Evolutionary conservation across 306 rosid species (phyloP).

Genomic region (Cajanus cajan): DNA sequence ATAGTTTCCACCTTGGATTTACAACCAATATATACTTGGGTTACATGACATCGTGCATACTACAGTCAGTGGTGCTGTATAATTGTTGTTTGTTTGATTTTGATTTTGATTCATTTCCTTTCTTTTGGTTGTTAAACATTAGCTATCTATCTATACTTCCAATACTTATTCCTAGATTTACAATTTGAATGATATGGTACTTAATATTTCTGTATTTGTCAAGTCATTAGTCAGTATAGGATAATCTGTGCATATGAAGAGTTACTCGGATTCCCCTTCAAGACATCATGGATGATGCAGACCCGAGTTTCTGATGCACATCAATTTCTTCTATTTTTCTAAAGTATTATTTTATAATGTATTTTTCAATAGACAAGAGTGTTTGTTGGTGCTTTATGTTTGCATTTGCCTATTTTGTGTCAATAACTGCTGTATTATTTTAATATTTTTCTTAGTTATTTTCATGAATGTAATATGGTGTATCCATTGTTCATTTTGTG

Average conservation of each 20-base stretch:
- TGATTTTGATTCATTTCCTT: too few relatives aligned
- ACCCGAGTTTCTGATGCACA: constrained; percentile 65
- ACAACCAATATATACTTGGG: not conserved
- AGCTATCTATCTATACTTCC: not conserved
- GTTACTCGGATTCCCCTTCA: constrained; percentile 77
- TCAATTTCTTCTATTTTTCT: not conserved
- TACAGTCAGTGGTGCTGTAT: too few relatives aligned
- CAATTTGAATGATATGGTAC: too few relatives aligned
- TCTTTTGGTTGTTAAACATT: not conserved
- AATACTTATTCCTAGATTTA: too few relatives aligned
- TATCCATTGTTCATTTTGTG: too few relatives aligned
- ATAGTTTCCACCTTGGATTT: not conserved
- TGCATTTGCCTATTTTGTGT: not conserved
- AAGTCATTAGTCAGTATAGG: not conserved
- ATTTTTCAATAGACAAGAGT: not conserved
- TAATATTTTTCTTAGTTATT: not conserved
- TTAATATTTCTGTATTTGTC: too few relatives aligned
- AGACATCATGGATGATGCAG: constrained; percentile 61
- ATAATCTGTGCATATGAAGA: constrained; percentile 30
- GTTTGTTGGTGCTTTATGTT: not conserved
- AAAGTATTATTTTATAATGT: not conserved
- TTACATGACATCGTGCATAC: too few relatives aligned
- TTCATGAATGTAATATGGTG: not conserved
- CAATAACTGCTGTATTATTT: not conserved
- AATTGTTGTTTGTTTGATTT: too few relatives aligned